Base-by-base conservation (phyloP, 495 filamentous ascomycete genomes). In the Trichoderma gamsii region DNA sequence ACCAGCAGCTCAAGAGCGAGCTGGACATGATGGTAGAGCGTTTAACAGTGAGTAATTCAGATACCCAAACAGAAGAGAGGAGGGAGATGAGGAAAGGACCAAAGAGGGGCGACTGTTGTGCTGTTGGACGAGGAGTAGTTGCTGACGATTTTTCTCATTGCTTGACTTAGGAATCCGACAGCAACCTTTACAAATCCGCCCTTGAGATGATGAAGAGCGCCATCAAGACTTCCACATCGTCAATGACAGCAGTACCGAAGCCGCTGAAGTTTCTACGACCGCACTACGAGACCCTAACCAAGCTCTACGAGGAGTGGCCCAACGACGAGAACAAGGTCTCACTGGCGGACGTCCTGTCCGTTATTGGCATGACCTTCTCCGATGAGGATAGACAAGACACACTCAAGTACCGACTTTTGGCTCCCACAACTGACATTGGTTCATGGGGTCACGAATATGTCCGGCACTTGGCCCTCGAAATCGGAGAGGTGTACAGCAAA, bases 361-460 rank as follows among this genome's bases (percentile, higher is more conserved):
- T 99, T 25, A 90, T 99, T 67, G 95, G 95, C 70, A 99, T 99
- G 95, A 99, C 96, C 49, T 97, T 93, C 78, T 95, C 94, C 66
- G 95, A 98, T 72, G 96, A 98, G 78, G 90, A 96, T 74, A 90
- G 93, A 75, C 85, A 95, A 72, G 96, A 98, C 77, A 96, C 94
- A 44, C 85, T 99, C 69, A 98, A 96, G 79, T 99, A 94, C 80
- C 88, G 95, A 71, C 84, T 99, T 21, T 85, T 97, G 41, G 88
- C 93, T 32, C 93, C 93, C 56, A 92, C 92, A 16, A 84, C 92
- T 72, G 95, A 99, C 77, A 90, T 97, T 74, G 92, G 90, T 51
- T 96, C 93, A 13, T 99, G 95, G 95, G 95, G 95, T 66, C 95
- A 99, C 78, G 95, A 99, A 85, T 99, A 99, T 75, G 90, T 97